These are phyloP conservation scores for Diplodia sapinea DNA, from an alignment of 2,329 filamentous ascomycete species.

Conservation along the genomic window DNA sequence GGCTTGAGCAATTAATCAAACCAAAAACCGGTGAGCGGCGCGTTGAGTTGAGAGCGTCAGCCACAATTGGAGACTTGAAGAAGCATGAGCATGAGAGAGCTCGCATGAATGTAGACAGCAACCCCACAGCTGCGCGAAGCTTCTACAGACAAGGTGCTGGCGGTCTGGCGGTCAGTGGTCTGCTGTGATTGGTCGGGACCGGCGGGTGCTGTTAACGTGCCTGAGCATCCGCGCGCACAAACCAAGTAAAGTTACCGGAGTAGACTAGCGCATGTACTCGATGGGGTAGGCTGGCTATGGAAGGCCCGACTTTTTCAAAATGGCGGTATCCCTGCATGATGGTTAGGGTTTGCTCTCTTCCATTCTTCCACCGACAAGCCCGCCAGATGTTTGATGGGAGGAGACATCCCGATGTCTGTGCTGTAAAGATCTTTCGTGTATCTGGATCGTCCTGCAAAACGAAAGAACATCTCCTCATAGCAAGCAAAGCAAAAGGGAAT, in stretches of 20 bases:
- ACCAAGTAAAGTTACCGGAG: constrained; percentile 23
- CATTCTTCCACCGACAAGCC: background rate
- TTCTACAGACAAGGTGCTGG: background rate
- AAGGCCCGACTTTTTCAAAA: constrained; percentile 24
- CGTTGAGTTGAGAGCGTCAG: background rate
- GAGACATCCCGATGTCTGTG: too few species aligned
- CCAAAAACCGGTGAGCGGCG: background rate
- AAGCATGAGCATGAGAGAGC: background rate
- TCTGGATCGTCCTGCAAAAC: background rate
- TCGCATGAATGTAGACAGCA: background rate
- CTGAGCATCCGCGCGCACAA: constrained; percentile 23
- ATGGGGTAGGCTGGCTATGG: constrained; percentile 1
- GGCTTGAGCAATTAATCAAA: background rate
- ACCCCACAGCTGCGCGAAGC: background rate
- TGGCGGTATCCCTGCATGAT: constrained; percentile 30
- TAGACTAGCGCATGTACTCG: constrained; percentile 6
- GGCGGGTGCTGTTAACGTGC: constrained; percentile 19
- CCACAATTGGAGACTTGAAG: background rate
- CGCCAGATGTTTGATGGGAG: background rate
- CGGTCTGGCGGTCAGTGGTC: constrained; percentile 22
- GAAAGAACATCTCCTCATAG: background rate
- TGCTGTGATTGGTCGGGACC: constrained; percentile 15
- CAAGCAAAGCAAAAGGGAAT: background rate
- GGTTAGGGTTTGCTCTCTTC: constrained; percentile 11
- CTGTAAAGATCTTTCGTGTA: too few species aligned